These are phyloP conservation scores for Cryptosporidium viatorum DNA, from an alignment of 169 alveolate species.

Conservation along the genomic window DNA sequence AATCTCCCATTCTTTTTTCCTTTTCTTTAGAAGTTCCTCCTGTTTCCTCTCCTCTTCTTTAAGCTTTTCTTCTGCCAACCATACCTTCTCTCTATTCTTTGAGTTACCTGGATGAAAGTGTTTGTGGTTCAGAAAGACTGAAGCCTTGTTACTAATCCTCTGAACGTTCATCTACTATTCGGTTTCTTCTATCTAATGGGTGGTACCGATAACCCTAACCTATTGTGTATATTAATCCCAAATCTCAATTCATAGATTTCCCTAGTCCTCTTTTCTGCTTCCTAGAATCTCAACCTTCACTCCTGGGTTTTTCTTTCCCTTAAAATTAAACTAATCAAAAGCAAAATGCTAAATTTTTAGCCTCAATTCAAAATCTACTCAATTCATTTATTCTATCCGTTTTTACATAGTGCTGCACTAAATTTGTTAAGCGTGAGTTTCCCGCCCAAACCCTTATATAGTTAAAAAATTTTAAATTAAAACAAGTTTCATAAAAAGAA, in stretches of 20 bases:
- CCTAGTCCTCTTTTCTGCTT: not conserved
- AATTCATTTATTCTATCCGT: not conserved
- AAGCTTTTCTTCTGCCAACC: conserved; percentile 96
- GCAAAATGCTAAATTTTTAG: too few relatives aligned
- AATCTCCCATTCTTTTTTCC: conserved; percentile 93
- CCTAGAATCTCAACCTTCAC: not conserved
- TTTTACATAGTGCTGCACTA: not conserved
- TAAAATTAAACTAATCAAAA: not conserved
- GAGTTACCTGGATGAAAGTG: conserved; percentile 93
- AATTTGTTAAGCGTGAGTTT: not conserved
- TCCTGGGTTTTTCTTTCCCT: not conserved
- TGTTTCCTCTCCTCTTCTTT: conserved; percentile 90
- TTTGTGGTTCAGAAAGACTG: conserved; percentile 92
- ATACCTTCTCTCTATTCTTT: conserved; percentile 91
- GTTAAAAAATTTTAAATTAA: not conserved
- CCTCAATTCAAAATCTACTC: too few relatives aligned
- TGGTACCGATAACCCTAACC: not conserved
- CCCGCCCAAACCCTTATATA: not conserved
- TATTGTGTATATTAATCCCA: not conserved
- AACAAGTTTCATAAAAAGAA: not conserved
- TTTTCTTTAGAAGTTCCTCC: conserved; percentile 91
- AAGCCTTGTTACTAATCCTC: conserved; percentile 91
- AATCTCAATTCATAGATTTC: not conserved
- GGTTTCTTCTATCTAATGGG: not conserved
- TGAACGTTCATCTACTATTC: conserved; percentile 24